A percentile compares a stretch with the other conserved stretches of the same genome.
phyloP scores from a whole-genome alignment of 176 grass and related monocot genomes.

The Hordeum vulgare region MorexV3_pseudomolecules_assembly NC_058518.1:495556085-495556584 shows the following conservation, averaged over 20 bases:
- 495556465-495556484: not conserved
- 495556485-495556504: not conserved
- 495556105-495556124: not conserved
- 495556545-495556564: not conserved
- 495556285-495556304: slow-evolving; percentile 58
- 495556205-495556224: slow-evolving; percentile 99
- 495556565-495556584: not conserved
- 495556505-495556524: not conserved
- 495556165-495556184: slow-evolving; percentile 90
- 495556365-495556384: not conserved
- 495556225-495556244: slow-evolving; percentile 97
- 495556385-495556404: not conserved
- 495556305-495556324: slow-evolving; percentile 5
- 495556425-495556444: not conserved
- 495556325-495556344: not conserved
- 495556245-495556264: slow-evolving; percentile 98
- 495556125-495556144: not conserved
- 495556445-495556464: not conserved
- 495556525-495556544: not conserved
- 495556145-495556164: slow-evolving; percentile 80
- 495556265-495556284: slow-evolving; percentile 93
- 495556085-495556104: not conserved
- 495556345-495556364: not conserved
- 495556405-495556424: not conserved
- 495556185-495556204: slow-evolving; percentile 90